phyloP scores from a whole-genome alignment of 805 yeast genomes.

The Candida germanica region DNA sequence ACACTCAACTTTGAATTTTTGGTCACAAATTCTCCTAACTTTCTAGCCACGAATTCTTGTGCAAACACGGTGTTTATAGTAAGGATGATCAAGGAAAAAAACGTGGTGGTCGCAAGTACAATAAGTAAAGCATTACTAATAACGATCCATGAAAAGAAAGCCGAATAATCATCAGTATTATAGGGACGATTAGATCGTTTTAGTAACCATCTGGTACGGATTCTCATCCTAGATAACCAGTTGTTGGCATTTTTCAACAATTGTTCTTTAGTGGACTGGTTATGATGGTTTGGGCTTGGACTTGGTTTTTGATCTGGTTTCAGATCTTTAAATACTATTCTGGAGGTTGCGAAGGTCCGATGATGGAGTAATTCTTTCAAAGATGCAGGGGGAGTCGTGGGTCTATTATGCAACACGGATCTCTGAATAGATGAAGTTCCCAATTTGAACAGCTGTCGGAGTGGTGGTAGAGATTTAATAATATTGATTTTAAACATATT shows the following conservation, averaged over 20 bases:
- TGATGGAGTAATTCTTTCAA: no score
- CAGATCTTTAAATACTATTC: no score
- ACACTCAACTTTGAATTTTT: constrained; percentile 79
- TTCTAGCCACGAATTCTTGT: constrained; percentile 80
- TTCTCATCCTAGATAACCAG: constrained; percentile 8
- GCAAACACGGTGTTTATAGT: constrained; percentile 82
- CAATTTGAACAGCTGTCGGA: no score
- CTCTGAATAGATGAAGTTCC: no score
- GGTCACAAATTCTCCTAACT: constrained; percentile 80
- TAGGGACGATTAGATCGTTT: constrained; percentile 78
- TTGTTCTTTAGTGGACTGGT: constrained; percentile 10
- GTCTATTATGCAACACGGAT: not conserved
- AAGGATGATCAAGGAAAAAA: constrained; percentile 74
- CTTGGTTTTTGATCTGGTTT: no score
- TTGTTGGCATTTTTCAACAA: constrained; percentile 12
- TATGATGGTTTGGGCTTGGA: no score
- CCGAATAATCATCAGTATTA: constrained; percentile 88
- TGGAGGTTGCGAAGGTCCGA: no score
- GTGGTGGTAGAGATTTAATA: not conserved
- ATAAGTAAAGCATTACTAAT: constrained; percentile 82
- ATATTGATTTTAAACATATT: not conserved
- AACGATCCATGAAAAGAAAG: constrained; percentile 87
- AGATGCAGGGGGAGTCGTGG: not conserved
- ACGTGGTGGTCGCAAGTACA: constrained; percentile 87
- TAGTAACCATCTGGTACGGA: constrained; percentile 59